A percentile compares a stretch with the other conserved stretches of the same genome.
These are phyloP conservation scores for Echium plantagineum DNA, from an alignment of 257 asterid species.

Conservation along the genomic window DNA sequence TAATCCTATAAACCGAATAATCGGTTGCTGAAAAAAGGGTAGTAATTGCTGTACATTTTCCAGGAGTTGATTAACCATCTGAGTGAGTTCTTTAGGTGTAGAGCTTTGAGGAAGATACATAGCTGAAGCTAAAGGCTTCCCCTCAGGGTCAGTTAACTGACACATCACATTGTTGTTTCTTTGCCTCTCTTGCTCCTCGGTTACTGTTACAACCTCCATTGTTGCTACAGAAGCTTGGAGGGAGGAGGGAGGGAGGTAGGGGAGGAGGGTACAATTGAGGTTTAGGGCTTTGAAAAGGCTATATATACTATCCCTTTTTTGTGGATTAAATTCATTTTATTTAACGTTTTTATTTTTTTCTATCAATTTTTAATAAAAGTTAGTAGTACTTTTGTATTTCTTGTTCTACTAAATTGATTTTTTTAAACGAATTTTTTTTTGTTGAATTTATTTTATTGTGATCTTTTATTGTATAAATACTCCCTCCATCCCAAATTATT, in stretches of 20 bases:
- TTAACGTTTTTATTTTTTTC: no score
- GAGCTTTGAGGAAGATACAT: constrained; percentile 66
- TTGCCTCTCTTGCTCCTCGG: constrained; percentile 19
- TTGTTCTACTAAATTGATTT: no score
- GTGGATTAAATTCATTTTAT: no score
- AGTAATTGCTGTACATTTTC: constrained; percentile 36
- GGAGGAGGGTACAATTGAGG: neutral
- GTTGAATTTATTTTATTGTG: no score
- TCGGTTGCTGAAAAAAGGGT: neutral
- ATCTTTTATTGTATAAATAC: no score
- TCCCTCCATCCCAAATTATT: no score
- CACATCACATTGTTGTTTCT: constrained; percentile 55
- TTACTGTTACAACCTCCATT: constrained; percentile 1
- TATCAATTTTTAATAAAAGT: no score
- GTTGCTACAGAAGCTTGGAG: neutral
- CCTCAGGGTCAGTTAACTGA: constrained; percentile 63
- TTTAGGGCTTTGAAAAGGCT: neutral
- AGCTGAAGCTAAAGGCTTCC: constrained; percentile 53
- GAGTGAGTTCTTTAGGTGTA: constrained; percentile 84
- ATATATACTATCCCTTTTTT: no score
- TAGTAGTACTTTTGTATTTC: no score
- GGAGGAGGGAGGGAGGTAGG: no score
- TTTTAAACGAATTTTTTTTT: no score
- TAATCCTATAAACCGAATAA: no score
- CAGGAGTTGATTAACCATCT: constrained; percentile 65